Evolutionary conservation across 441 rosid species (phyloP).

Genomic region (Gossypium trilobum): DNA sequence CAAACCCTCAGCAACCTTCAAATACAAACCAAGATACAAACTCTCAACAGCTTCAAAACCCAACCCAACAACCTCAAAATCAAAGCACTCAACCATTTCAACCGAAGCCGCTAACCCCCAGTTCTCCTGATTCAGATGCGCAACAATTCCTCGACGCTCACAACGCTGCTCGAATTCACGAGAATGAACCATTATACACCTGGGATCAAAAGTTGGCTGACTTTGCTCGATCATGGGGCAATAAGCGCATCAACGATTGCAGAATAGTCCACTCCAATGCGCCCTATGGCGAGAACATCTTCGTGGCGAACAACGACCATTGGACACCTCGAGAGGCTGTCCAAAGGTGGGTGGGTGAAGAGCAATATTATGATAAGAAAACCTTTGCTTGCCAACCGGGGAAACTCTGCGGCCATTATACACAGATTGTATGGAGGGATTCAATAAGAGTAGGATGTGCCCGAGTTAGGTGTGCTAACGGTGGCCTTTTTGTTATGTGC

Average conservation of each 20-base stretch:
- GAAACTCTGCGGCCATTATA: conserved; percentile 32
- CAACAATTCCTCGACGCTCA: conserved; percentile 30
- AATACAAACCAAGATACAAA: neutral
- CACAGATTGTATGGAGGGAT: conserved; percentile 37
- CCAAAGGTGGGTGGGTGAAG: conserved; percentile 24
- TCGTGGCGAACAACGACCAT: conserved; percentile 18
- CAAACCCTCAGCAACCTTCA: neutral
- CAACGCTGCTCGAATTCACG: conserved; percentile 23
- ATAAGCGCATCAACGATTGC: conserved; percentile 23
- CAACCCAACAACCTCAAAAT: neutral
- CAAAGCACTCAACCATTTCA: neutral
- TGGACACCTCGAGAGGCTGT: conserved; percentile 28
- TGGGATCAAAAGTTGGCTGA: conserved; percentile 30
- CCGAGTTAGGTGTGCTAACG: conserved; percentile 18
- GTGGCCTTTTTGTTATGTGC: conserved; percentile 26
- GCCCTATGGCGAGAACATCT: conserved; percentile 34
- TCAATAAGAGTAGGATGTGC: conserved; percentile 28
- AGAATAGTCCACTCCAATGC: conserved; percentile 27
- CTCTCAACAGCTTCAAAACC: neutral
- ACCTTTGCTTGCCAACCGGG: conserved; percentile 17
- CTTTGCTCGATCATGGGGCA: conserved; percentile 28
- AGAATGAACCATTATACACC: conserved; percentile 17
- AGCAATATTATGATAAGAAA: conserved; percentile 15
- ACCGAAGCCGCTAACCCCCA: neutral
- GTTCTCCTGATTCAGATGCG: neutral